Conservation (phyloP, 192 early-diverging fungal genomes). For the Umbelopsis ramanniana region DNA sequence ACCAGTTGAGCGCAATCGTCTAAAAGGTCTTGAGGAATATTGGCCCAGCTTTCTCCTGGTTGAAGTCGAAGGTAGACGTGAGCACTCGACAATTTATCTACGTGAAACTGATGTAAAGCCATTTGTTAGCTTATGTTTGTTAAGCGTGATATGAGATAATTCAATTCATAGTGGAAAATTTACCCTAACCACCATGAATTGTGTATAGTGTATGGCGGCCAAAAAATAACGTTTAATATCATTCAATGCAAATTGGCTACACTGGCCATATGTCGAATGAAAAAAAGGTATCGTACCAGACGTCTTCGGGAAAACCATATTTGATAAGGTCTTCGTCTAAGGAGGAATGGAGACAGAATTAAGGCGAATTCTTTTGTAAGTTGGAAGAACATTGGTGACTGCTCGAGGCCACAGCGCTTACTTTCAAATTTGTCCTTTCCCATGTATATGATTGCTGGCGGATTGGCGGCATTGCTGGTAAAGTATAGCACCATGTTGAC, state of each 20-base stretch:
- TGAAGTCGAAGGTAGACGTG: slow-evolving; percentile 94
- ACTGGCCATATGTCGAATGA: background rate
- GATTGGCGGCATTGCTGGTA: slow-evolving; percentile 68
- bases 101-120: slow-evolving; percentile 78
- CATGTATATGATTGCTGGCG: slow-evolving; percentile 90
- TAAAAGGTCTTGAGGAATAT: slow-evolving; percentile 73
- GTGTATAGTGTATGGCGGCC: background rate
- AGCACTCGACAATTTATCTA: slow-evolving; percentile 95
- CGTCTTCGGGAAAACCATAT: slow-evolving; percentile 93
- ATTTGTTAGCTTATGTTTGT: background rate
- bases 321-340: slow-evolving; percentile 92
- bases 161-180: background rate
- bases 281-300: slow-evolving; percentile 59
- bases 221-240: background rate
- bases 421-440: slow-evolving; percentile 99
- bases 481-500: slow-evolving; percentile 74
- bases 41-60: slow-evolving; percentile 75
- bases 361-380: background rate
- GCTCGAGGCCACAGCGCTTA: slow-evolving; percentile 33
- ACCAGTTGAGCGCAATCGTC: slow-evolving; percentile 91
- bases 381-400: background rate
- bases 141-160: background rate
- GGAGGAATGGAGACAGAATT: background rate
- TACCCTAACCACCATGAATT: slow-evolving; percentile 11
- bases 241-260: too few species aligned